These are phyloP conservation scores for Alternaria atra DNA, from an alignment of 2,329 filamentous ascomycete genomes.

Conservation along the genomic window DNA sequence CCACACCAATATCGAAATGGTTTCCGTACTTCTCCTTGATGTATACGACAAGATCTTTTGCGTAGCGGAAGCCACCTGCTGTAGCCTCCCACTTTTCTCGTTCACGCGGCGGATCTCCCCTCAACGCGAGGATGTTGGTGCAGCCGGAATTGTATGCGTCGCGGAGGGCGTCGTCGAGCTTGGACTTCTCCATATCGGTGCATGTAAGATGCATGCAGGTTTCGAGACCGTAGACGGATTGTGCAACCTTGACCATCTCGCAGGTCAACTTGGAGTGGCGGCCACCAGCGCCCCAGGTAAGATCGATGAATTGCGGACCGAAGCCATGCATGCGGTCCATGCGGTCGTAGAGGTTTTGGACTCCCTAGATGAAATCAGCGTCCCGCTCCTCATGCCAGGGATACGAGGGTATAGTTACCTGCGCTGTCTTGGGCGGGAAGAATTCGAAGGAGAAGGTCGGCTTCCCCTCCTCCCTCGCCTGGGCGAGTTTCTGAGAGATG, in stretches of 20 bases:
- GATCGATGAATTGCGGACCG: conserved; percentile 94
- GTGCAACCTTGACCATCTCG: conserved; percentile 96
- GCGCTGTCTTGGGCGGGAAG: conserved; percentile 96
- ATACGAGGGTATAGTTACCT: conserved; percentile 54
- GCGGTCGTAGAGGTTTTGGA: conserved; percentile 98
- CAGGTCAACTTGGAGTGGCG: conserved; percentile 89
- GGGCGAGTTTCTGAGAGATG: conserved; percentile 88
- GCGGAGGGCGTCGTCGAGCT: conserved; percentile 86
- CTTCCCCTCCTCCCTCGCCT: conserved; percentile 78
- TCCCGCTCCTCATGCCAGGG: background rate
- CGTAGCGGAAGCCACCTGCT: conserved; percentile 88
- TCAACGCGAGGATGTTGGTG: conserved; percentile 93
- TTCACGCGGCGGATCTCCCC: conserved; percentile 92
- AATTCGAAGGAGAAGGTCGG: conserved; percentile 99
- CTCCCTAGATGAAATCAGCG: conserved; percentile 64
- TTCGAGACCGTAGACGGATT: conserved; percentile 93
- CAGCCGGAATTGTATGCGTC: conserved; percentile 94
- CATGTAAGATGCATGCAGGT: conserved; percentile 99
- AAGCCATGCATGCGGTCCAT: conserved; percentile 99
- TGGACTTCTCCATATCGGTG: conserved; percentile 94
- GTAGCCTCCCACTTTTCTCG: conserved; percentile 92
- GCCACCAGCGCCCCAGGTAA: conserved; percentile 97
- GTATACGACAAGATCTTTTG: conserved; percentile 86
- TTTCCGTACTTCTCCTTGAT: conserved; percentile 81
- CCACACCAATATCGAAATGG: conserved; percentile 97